Base-by-base conservation (phyloP, 805 yeast species). In the Lachancea sp. region DNA sequence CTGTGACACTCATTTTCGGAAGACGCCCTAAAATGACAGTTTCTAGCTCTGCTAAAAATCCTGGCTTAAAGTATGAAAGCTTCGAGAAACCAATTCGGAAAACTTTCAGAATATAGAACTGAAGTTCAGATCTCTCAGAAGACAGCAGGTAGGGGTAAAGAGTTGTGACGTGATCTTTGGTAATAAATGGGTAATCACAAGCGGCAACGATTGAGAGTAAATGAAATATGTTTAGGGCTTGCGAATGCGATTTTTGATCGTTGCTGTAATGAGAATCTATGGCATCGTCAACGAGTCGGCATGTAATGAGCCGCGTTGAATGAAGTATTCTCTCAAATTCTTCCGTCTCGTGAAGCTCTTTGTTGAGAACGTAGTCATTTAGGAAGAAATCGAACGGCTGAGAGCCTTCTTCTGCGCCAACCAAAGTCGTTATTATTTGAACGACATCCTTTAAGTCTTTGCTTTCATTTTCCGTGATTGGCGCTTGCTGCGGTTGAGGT, bases 111-210 rank as follows among this genome's bases (percentile, higher is more conserved):
- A 74, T 71, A 41, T 68, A 72, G 27, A 79, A 70, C 6, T 73
- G 60, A 2, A 67, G 53, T 20, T 65, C 67, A 1, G 71, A 70
- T 2, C 71, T 62, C 1, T 65, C 58, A 16, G 77, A 82, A 27
- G 77, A 76, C 0, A 77, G 62, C 42, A 88, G 57, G 56, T 74
- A 81, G 0, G 88, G 85, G 54, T 79, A 81, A n/a, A 88, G 59
- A 0, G 82, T 66, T 2, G 75, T 62, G 19, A 88, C 68, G 49
- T 85, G 88, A 42, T 83, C 84, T 51, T 82, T 90, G 0, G 73
- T 67, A 18, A 87, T 69, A 34, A 85, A 68, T 1, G 68, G 56
- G 0, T 74, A 72, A 41, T 75, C 75, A 45, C 78, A 71, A 38
- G 72, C 74, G 0, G 81, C 78, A 36, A 85, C 65, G 1, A 74